A percentile compares a stretch with the other conserved stretches of the same genome.
Conservation (phyloP, 2,329 filamentous ascomycete species). For the Xylaria hypoxylon region DNA sequence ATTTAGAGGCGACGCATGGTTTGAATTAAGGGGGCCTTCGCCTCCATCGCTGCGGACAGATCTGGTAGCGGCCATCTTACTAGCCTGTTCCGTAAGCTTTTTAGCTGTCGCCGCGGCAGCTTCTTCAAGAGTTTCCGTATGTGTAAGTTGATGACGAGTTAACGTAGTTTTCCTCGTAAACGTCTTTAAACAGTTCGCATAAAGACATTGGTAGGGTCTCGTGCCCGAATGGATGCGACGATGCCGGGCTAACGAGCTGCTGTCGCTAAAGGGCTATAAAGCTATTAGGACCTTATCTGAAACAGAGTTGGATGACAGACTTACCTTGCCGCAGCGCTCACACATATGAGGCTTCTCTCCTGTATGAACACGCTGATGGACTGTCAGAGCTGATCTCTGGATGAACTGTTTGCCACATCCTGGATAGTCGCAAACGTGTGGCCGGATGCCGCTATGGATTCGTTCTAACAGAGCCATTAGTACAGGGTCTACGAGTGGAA, state of each 20-base stretch:
- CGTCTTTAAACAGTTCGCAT: constrained; percentile 97
- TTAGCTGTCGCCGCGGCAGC: constrained; percentile 89
- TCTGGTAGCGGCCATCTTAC: constrained; percentile 54
- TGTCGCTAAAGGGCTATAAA: constrained; percentile 90
- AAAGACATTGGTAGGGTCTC: constrained; percentile 96
- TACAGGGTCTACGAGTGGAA: not conserved
- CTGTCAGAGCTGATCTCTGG: constrained; percentile 92
- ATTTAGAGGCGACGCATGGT: constrained; percentile 78
- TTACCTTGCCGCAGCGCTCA: constrained; percentile 94
- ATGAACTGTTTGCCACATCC: constrained; percentile 97
- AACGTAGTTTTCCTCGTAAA: constrained; percentile 96
- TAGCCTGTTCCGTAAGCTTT: constrained; percentile 71
- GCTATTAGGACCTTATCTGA: constrained; percentile 38
- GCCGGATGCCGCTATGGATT: constrained; percentile 91
- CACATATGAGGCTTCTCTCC: constrained; percentile 99
- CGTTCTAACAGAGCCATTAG: constrained; percentile 72
- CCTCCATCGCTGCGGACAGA: constrained; percentile 75
- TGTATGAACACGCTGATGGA: constrained; percentile 94
- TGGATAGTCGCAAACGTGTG: constrained; percentile 90
- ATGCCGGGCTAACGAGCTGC: constrained; percentile 91
- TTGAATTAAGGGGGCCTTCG: constrained; percentile 70
- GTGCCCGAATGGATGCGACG: constrained; percentile 95
- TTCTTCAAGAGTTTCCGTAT: constrained; percentile 94
- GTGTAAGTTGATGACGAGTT: constrained; percentile 94
- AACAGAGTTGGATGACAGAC: constrained; percentile 42